Percentiles rank a stretch among this genome's conserved stretches.
These are phyloP conservation scores for Verticillium isaacii DNA, from an alignment of 2,329 filamentous ascomycete species.

Conservation along the genomic window DNA sequence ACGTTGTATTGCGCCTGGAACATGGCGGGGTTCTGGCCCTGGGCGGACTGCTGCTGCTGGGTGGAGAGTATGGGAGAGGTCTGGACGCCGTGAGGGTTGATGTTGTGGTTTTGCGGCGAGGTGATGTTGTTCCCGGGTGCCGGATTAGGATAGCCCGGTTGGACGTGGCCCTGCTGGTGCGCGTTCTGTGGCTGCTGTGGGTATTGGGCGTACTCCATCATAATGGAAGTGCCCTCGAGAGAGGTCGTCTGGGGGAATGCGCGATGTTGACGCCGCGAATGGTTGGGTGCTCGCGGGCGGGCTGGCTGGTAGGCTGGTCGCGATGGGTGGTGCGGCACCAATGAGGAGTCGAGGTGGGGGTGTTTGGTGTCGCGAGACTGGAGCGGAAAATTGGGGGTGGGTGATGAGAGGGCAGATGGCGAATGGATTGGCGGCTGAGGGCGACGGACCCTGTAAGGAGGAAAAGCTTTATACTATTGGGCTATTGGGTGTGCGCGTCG, in stretches of 20 bases:
- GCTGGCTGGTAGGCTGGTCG: neutral
- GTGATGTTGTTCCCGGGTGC: constrained; percentile 57
- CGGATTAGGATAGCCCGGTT: constrained; percentile 58
- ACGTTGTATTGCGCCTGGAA: constrained; percentile 78
- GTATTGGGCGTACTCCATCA: constrained; percentile 75
- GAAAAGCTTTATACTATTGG: constrained; percentile 29
- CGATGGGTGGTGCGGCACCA: neutral
- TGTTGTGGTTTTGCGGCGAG: constrained; percentile 66
- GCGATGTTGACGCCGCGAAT: constrained; percentile 13
- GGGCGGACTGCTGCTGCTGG: constrained; percentile 68
- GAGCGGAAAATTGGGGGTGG: neutral
- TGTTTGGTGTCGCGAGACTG: neutral
- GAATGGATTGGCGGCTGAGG: constrained; percentile 8
- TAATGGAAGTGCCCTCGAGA: constrained; percentile 28
- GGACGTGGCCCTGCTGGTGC: constrained; percentile 52
- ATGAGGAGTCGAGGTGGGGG: neutral
- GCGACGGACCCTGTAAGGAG: constrained; percentile 22
- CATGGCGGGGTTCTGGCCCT: constrained; percentile 66
- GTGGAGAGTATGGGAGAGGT: constrained; percentile 76
- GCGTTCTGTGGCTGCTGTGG: constrained; percentile 64
- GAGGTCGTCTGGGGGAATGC: constrained; percentile 6
- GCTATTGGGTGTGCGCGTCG: constrained; percentile 41
- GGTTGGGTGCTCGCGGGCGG: neutral
- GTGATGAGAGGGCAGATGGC: constrained; percentile 3
- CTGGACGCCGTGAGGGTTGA: constrained; percentile 64